Conservation (phyloP, 2,329 filamentous ascomycete genomes). For the Penicillium sp. region DNA sequence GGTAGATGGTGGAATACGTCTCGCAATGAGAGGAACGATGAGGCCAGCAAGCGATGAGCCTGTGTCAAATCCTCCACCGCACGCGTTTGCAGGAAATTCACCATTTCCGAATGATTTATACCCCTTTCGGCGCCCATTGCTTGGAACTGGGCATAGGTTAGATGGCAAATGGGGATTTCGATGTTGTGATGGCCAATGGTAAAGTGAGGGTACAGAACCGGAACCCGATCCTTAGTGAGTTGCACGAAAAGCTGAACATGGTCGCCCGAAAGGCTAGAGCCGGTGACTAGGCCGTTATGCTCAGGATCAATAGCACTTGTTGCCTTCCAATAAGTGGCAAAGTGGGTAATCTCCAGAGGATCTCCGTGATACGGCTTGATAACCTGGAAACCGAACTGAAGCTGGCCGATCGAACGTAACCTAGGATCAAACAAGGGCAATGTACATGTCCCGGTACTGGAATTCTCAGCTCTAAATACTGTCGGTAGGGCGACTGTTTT, state of each 20-base stretch:
- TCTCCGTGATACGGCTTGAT: conserved; percentile 92
- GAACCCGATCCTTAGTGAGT: conserved; percentile 75
- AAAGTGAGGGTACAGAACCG: conserved; percentile 81
- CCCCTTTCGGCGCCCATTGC: conserved; percentile 36
- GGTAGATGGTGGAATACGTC: conserved; percentile 70
- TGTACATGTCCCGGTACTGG: conserved; percentile 70
- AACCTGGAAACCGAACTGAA: conserved; percentile 88
- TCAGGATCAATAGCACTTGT: conserved; percentile 86
- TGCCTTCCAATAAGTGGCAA: conserved; percentile 98
- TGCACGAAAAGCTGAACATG: conserved; percentile 89
- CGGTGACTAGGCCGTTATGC: conserved; percentile 78
- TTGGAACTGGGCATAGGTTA: conserved; percentile 57
- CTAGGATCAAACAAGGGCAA: conserved; percentile 91
- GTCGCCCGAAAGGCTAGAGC: conserved; percentile 89
- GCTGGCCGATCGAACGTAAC: conserved; percentile 81
- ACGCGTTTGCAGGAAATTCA: conserved; percentile 27
- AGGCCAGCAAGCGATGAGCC: conserved; percentile 63
- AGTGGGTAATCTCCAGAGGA: conserved; percentile 91
- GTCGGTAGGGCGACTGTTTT: conserved; percentile 86
- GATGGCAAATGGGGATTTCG: conserved; percentile 69
- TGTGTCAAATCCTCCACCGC: conserved; percentile 46
- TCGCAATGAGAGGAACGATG: conserved; percentile 67
- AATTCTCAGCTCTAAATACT: conserved; percentile 68
- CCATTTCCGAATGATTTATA: conserved; percentile 20
- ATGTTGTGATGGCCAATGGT: conserved; percentile 65